These are phyloP conservation scores for Aureobasidium sp. DNA, from an alignment of 2,329 filamentous ascomycete genomes.

Conservation along the genomic window DNA sequence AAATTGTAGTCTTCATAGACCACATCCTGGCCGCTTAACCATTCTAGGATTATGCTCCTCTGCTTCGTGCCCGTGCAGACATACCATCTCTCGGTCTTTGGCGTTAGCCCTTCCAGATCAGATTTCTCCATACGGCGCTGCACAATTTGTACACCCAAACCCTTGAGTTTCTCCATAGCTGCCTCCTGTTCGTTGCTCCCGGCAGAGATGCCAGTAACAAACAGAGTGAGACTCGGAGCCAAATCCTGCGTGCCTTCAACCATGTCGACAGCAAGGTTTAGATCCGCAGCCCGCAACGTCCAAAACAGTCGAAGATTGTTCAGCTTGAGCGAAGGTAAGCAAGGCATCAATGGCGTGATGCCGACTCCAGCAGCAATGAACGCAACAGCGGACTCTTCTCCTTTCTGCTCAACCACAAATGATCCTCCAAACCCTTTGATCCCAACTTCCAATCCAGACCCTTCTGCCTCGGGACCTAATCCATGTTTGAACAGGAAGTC, in stretches of 20 bases:
- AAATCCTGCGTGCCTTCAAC: conserved; percentile 47
- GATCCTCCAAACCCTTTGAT: conserved; percentile 66
- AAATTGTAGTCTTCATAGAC: conserved; percentile 45
- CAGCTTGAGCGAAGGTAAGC: conserved; percentile 28
- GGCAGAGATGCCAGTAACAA: conserved; percentile 47
- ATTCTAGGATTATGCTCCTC: conserved; percentile 39
- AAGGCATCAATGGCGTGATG: conserved; percentile 65
- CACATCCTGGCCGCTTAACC: conserved; percentile 39
- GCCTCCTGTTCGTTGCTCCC: conserved; percentile 18
- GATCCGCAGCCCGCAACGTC: conserved; percentile 55
- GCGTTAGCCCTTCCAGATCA: conserved; percentile 34
- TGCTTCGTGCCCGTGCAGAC: conserved; percentile 48
- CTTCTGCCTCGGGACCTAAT: conserved; percentile 7
- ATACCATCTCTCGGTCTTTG: conserved; percentile 44
- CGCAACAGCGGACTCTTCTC: conserved; percentile 31
- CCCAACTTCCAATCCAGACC: conserved; percentile 47
- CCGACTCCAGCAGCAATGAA: conserved; percentile 76
- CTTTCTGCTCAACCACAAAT: conserved; percentile 34
- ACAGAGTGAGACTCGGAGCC: conserved; percentile 47
- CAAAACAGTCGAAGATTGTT: conserved; percentile 54
- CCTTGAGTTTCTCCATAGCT: conserved; percentile 34
- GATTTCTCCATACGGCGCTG: conserved; percentile 37
- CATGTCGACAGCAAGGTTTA: conserved; percentile 52
- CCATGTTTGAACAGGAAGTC: conserved; percentile 46
- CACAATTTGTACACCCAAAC: conserved; percentile 27